Evolutionary conservation across 2,329 filamentous ascomycete genomes (phyloP).

Genomic region (Nigrospora oryzae): DNA sequence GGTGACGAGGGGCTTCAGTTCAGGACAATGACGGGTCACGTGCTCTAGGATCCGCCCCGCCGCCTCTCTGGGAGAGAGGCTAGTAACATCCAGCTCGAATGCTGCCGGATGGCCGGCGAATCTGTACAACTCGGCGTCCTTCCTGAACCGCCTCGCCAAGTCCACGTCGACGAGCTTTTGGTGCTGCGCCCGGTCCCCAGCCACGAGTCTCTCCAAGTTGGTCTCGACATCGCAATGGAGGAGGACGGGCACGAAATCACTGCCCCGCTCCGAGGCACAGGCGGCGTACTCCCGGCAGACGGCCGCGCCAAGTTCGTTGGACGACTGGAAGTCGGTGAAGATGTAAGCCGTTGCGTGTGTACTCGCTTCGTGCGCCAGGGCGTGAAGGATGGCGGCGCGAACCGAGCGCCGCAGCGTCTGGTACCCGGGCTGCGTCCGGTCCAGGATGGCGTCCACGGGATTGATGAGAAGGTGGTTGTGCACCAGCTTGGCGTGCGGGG

Average conservation of each 20-base stretch:
- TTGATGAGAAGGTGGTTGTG: slow-evolving; percentile 7
- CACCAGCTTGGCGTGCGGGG: background rate
- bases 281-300: slow-evolving; percentile 1
- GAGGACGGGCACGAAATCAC: background rate
- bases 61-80: background rate
- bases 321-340: slow-evolving; percentile 6
- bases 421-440: slow-evolving; percentile 2
- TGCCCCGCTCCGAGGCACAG: background rate
- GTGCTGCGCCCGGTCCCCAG: background rate
- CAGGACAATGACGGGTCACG: no score
- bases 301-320: slow-evolving; percentile 1
- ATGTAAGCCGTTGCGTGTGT: slow-evolving; percentile 2
- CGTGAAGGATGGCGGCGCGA: slow-evolving; percentile 1
- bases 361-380: background rate
- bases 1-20: no score
- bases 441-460: slow-evolving; percentile 3
- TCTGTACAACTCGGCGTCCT: background rate
- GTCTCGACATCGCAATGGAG: background rate
- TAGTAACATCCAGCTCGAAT: background rate
- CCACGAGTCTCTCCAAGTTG: background rate
- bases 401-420: slow-evolving; percentile 3
- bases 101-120: background rate
- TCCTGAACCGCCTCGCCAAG: background rate
- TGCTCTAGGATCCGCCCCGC: background rate
- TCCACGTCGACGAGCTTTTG: background rate